Base-by-base conservation (phyloP, 23 red algal genomes). In the Gracilaria caudata region DNA sequence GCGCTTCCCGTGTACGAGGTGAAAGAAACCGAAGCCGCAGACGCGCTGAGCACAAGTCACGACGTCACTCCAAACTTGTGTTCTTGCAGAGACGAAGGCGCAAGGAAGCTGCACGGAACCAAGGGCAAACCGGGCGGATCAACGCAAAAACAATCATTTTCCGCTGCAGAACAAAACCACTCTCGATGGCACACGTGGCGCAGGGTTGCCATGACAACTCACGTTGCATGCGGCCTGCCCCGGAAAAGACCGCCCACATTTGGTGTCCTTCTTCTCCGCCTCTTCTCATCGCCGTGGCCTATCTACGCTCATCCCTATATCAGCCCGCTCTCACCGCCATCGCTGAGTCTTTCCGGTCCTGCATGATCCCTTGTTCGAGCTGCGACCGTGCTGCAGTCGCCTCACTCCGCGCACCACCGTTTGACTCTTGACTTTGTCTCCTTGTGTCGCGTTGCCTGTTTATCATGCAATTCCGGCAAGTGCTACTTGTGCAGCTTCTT, bases 111-210 rank as follows among this genome's bases (percentile, higher is more conserved):
- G 45, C 45, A 9, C 45, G 7, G 45, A 49, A 49, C 13, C 7
- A 13, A 49, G 45, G 45, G 23, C 21, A 60, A 4, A 36, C 21
- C 7, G 61, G 25, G 26, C 32, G 61, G 32, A 66, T 35, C 29
- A 35, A 19, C 29, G 61, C 25, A 32, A 66, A 66, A 66, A 30
- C 61, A 66, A 66, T 66, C 61, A 66, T 66, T 66, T 66, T 66
- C 8, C 29, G 0, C 30, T 8, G 49, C 5, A 8, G 19, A 53
- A 53, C 13, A 53, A 53, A 7, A 45, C 6, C 43, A 45, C 6
- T 1, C 12, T 16, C 49, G 7, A 17, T n/a, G n/a, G n/a, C n/a
- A n/a, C n/a, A n/a, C n/a, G 12, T 53, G 49, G 49, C 49, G 49
- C 49, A 16, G n/a, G n/a, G n/a, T n/a, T 16, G 49, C 49, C 7